These are phyloP conservation scores for Pleodorina starrii DNA, from an alignment of 139 green algal species.

Conservation along the genomic window DNA sequence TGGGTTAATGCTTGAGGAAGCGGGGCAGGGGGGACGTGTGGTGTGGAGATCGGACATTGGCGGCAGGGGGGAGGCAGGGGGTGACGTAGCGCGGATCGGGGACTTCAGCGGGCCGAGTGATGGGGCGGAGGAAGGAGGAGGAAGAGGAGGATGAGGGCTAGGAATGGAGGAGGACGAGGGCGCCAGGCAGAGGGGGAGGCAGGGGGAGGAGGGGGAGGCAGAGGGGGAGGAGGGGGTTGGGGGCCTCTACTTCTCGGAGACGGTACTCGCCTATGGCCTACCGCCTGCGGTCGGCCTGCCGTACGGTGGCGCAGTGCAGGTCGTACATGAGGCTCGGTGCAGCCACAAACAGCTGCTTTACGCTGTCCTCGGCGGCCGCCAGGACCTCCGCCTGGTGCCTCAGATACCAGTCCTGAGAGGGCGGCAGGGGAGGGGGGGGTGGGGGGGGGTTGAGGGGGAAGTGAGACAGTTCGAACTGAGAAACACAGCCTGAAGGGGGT, in stretches of 20 bases:
- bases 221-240: not conserved
- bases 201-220: too few relatives aligned
- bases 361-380: not conserved
- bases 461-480: not conserved
- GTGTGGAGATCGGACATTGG: too few relatives aligned
- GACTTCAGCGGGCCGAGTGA: too few relatives aligned
- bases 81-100: too few relatives aligned
- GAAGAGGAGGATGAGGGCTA: too few relatives aligned
- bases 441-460: not conserved
- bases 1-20: too few relatives aligned
- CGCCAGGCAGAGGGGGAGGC: too few relatives aligned
- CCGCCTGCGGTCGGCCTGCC: not conserved
- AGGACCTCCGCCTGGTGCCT: constrained; percentile 4
- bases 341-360: not conserved
- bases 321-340: constrained; percentile 25
- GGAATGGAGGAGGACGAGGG: too few relatives aligned
- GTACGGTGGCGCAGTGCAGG: constrained; percentile 33
- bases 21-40: too few relatives aligned
- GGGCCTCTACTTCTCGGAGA: not conserved
- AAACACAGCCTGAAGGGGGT: not conserved
- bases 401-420: constrained; percentile 29
- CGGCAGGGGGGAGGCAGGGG: too few relatives aligned
- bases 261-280: not conserved
- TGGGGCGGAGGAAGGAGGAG: too few relatives aligned
- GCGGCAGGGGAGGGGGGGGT: not conserved